These are phyloP conservation scores for Exophiala lecanii-corni DNA, from an alignment of 2,329 filamentous ascomycete genomes.

Conservation along the genomic window DNA sequence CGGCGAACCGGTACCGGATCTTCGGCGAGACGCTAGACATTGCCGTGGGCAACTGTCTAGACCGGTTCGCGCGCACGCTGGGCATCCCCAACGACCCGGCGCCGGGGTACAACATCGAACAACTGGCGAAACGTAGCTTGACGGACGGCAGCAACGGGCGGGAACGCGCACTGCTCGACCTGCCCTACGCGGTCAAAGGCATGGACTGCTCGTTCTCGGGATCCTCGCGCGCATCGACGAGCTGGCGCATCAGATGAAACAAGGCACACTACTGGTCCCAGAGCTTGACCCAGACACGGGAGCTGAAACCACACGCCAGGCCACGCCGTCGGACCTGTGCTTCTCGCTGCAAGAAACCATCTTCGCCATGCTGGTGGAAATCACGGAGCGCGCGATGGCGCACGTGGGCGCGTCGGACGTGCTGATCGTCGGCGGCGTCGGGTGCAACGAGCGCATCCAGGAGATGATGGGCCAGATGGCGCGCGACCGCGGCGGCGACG, in stretches of 20 bases:
- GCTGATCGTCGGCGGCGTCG: constrained; percentile 90
- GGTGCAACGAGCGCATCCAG: constrained; percentile 89
- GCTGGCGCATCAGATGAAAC: constrained; percentile 64
- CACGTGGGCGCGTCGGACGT: constrained; percentile 90
- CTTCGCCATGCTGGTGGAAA: constrained; percentile 96
- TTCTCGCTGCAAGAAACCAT: constrained; percentile 95
- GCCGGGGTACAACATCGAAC: constrained; percentile 96
- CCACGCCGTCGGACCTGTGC: constrained; percentile 77
- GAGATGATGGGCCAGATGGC: constrained; percentile 99
- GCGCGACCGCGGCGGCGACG: constrained; percentile 75
- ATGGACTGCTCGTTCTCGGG: constrained; percentile 98
- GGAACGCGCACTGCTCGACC: constrained; percentile 64
- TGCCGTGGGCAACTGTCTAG: constrained; percentile 93
- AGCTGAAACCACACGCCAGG: not conserved
- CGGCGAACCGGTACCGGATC: constrained; percentile 89
- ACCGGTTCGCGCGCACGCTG: constrained; percentile 88
- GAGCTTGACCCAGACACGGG: constrained; percentile 24
- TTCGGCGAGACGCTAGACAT: constrained; percentile 98
- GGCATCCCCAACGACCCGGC: constrained; percentile 93
- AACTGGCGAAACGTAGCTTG: constrained; percentile 68
- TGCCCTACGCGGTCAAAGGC: constrained; percentile 95
- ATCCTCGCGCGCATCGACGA: constrained; percentile 81
- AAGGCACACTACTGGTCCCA: constrained; percentile 28
- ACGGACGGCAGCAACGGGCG: not conserved
- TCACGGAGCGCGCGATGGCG: constrained; percentile 96